These are phyloP conservation scores for Bothriochloa decipiens DNA, from an alignment of 176 grass and related monocot species.

Conservation along the genomic window DNA sequence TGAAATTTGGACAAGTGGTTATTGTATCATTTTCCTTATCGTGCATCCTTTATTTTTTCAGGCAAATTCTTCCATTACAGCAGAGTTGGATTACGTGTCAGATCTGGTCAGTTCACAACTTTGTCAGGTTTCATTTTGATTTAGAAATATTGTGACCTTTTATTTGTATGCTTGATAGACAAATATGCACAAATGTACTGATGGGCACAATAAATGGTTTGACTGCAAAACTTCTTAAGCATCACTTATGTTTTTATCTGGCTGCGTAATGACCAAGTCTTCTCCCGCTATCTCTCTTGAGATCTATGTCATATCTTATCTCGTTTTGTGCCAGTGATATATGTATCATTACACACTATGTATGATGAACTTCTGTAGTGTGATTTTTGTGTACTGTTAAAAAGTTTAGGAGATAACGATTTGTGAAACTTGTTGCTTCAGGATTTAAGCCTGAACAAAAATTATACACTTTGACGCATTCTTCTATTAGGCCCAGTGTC, in stretches of 20 bases:
- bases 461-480: background rate
- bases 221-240: background rate
- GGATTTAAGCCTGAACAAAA: background rate
- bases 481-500: background rate
- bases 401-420: background rate
- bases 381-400: conserved; percentile 7
- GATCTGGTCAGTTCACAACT: conserved; percentile 73
- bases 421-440: background rate
- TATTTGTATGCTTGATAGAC: background rate
- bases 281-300: background rate
- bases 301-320: background rate
- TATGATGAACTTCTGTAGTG: background rate
- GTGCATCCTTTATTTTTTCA: conserved; percentile 51
- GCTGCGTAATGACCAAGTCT: background rate
- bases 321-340: background rate
- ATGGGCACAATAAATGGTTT: background rate
- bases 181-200: background rate
- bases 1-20: conserved; percentile 26
- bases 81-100: conserved; percentile 83
- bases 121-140: background rate
- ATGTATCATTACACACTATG: background rate
- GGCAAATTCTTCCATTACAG: conserved; percentile 89
- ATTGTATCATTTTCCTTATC: conserved; percentile 12
- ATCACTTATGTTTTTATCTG: background rate
- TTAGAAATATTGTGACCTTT: background rate